Percentiles rank a stretch among this genome's conserved stretches.
Conservation (phyloP, 495 filamentous ascomycete species). For the Jackrogersella minutella region DNA sequence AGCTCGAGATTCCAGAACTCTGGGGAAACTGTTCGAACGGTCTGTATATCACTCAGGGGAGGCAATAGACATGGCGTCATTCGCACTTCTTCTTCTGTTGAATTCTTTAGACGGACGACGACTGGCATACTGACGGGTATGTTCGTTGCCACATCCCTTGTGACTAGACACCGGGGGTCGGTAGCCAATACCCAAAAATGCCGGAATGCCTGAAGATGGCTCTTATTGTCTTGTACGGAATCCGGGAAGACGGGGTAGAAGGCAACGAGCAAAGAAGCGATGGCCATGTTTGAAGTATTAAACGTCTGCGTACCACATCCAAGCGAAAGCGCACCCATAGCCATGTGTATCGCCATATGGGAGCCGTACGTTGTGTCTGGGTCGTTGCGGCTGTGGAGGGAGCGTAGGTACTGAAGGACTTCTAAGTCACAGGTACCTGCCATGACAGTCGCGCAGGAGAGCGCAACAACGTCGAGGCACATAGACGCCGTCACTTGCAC, state of each 20-base stretch:
- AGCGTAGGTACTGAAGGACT: constrained; percentile 88
- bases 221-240: constrained; percentile 88
- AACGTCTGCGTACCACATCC: constrained; percentile 92
- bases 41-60: constrained; percentile 71
- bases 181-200: constrained; percentile 97
- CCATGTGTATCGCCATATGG: constrained; percentile 91
- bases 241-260: constrained; percentile 95
- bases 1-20: constrained; percentile 88
- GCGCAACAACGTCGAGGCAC: constrained; percentile 84
- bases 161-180: constrained; percentile 86
- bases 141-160: constrained; percentile 82
- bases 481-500: constrained; percentile 83
- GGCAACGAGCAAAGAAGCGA: constrained; percentile 85
- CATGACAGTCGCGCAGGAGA: constrained; percentile 89
- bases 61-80: constrained; percentile 85
- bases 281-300: constrained; percentile 84
- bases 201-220: constrained; percentile 94
- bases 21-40: constrained; percentile 70
- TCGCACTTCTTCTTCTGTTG: constrained; percentile 55
- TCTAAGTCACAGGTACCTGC: constrained; percentile 90
- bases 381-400: constrained; percentile 87
- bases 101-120: constrained; percentile 47
- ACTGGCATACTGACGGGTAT: constrained; percentile 80
- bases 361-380: constrained; percentile 88
- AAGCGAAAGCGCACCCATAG: constrained; percentile 89